phyloP scores from a whole-genome alignment of 805 yeast species.

The Suhomyces xylopsoci region DNA sequence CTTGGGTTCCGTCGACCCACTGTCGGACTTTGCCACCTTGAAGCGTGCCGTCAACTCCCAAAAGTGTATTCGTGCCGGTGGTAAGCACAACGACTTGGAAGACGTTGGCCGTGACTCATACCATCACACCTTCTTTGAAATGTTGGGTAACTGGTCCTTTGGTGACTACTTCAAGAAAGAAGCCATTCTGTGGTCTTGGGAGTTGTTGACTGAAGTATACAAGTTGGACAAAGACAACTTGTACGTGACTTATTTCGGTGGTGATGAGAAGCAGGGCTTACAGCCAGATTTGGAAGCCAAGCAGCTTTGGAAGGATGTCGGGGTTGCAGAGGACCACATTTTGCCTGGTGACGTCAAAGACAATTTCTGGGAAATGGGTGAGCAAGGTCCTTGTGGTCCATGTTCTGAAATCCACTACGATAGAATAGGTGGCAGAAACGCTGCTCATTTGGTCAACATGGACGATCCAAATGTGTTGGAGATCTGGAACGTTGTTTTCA shows the following conservation, averaged over 20 bases:
- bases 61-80: constrained; percentile 99
- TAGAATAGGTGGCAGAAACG: constrained; percentile 97
- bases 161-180: constrained; percentile 98
- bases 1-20: constrained; percentile 95
- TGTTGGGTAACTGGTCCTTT: constrained; percentile 99
- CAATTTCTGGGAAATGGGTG: constrained; percentile 99
- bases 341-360: constrained; percentile 88
- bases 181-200: constrained; percentile 89
- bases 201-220: constrained; percentile 78
- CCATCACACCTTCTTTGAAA: constrained; percentile 98
- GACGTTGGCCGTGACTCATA: constrained; percentile 98
- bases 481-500: constrained; percentile 97
- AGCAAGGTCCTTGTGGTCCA: constrained; percentile 99
- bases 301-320: constrained; percentile 78
- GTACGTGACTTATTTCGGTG: constrained; percentile 95
- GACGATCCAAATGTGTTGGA: constrained; percentile 98
- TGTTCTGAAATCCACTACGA: constrained; percentile 98
- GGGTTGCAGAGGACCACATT: constrained; percentile 89
- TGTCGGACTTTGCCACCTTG: constrained; percentile 77
- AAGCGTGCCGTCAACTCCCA: constrained; percentile 94
- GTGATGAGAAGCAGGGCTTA: constrained; percentile 77
- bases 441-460: constrained; percentile 82
- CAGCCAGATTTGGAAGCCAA: constrained; percentile 94
- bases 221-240: constrained; percentile 76
- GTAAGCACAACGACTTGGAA: constrained; percentile 96